Base-by-base conservation (phyloP, 2,329 filamentous ascomycete genomes). In the Rhexocercosporidium sp. region DNA sequence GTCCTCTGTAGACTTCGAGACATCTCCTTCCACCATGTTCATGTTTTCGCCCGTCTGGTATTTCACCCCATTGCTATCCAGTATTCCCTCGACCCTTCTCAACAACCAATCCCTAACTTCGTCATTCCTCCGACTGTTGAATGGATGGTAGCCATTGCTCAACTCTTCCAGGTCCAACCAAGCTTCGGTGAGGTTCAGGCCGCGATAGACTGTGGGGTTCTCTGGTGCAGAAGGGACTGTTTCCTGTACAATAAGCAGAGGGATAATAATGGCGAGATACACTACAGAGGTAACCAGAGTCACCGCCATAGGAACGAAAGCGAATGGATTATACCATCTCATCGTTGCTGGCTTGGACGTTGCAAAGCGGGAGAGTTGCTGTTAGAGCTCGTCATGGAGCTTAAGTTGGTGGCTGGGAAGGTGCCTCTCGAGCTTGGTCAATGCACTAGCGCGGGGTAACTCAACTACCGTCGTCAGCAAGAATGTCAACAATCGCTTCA, bases 111-210 rank as follows among this genome's bases (percentile, higher is more conserved):
- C 82, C 69, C 92, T 89, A 39, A 97, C 89, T 27, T 88, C 82
- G 73, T 97, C 94, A 77, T 97, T 98, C 68, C 87, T 84, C 67
- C 85, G 90, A 72, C 91, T 94, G 80, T 97, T 97, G 82, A 93
- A 97, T 0, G 96, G 95, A 77, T 97, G 96, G 76, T 92, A 96
- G 1, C 85, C 84, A 70, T 84, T 84, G 39, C 91, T 95, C 59
- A 99, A 84, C 64, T 84, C 82, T 68, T 93, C 88, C 37, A 99
- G 83, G 77, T 98, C 94, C 14, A 84, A 80, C 94, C 94, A 98
- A 44, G 95, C 93, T 79, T 96, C 89, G 2, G 90, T 91, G 62
- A 98, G 81, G 75, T 97, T 93, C 75, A 96, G 81, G 20, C 93
- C 94, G 9, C 82, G 76, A 44, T 86, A 85, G 6, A 81, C 81